Evolutionary conservation across 805 yeast genomes (phyloP).

Genomic region (Tetrapisispora pingtungensis): DNA sequence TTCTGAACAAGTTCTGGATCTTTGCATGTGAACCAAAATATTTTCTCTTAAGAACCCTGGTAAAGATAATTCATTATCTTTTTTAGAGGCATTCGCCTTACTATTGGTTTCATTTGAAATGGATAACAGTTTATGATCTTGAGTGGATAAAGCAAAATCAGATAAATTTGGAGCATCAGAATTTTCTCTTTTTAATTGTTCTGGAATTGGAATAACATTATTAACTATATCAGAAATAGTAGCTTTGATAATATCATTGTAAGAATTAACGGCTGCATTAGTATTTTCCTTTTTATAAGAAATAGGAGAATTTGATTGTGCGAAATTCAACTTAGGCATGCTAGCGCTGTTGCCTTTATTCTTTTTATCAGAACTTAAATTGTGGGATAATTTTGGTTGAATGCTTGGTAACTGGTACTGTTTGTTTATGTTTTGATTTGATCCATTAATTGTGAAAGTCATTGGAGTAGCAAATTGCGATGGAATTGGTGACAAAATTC

Average conservation of each 20-base stretch:
- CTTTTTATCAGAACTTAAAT: background rate
- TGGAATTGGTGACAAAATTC: slow-evolving; percentile 1
- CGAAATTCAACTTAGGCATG: background rate
- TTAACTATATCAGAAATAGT: slow-evolving; percentile 20
- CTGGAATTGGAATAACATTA: slow-evolving; percentile 14
- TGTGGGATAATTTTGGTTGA: background rate
- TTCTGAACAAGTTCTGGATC: slow-evolving; percentile 53
- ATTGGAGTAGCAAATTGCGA: slow-evolving; percentile 1
- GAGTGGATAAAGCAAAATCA: slow-evolving; percentile 23
- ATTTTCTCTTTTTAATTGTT: slow-evolving; percentile 14
- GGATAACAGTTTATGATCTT: slow-evolving; percentile 12
- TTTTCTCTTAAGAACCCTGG: slow-evolving; percentile 28
- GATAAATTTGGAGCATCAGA: slow-evolving; percentile 9
- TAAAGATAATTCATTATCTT: slow-evolving; percentile 2
- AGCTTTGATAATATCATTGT: slow-evolving; percentile 19
- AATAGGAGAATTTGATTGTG: background rate
- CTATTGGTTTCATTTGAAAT: background rate
- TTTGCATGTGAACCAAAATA: slow-evolving; percentile 41
- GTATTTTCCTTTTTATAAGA: background rate
- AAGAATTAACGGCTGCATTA: background rate
- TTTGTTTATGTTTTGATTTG: background rate
- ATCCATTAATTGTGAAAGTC: background rate
- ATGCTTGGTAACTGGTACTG: slow-evolving; percentile 5
- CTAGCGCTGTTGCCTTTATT: background rate
- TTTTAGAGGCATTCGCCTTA: background rate